Evolutionary conservation across 306 rosid species (phyloP), one percentile per base, ranked within the genome.

Genomic region (Rubus parviflorus): DNA sequence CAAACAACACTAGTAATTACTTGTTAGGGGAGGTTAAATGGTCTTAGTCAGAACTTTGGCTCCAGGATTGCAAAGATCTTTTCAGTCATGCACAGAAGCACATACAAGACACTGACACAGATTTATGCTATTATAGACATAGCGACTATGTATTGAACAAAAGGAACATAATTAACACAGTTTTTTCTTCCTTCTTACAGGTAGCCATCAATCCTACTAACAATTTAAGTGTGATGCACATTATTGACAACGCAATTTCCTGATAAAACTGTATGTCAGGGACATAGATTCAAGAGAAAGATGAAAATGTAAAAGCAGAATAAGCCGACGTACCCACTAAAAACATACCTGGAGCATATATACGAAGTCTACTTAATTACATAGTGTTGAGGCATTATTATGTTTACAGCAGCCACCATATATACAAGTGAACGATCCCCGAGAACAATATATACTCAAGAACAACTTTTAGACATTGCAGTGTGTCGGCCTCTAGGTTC

Each of bases 341-440:
- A 45, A 77, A 48, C 54, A 73, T 57, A 71, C 75, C 73, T 72
- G 68, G 47, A 66, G 60, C 43, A 65, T 62, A 42, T 47, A 74
- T 82, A 61, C 7, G 41, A 46, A 22, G 75, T 41, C 52, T 52
- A 53, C 13, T 61, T 61, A 69, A 75, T 78, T 62, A 75, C 66
- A 68, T 4, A 37, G 67, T 42, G 51, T 56, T 45, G 77, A 64
- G 66, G 67, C 81, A 17, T 78, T 70, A 46, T 63, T 12, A 49
- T 37, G 67, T 66, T 75, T 75, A 23, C 80, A 75, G 75, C 40
- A 46, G 77, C 70, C 54, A 68, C 63, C 76, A 60, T 45, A 69
- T 69, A 54, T 56, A 64, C 78, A 56, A 5, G 71, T 62, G 53
- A 23, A 41, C 23, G 73, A 68, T 46, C 60, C 71, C 48, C 11